phyloP scores from a whole-genome alignment of 176 grass and related monocot species.

The Musa itinerans region DNA sequence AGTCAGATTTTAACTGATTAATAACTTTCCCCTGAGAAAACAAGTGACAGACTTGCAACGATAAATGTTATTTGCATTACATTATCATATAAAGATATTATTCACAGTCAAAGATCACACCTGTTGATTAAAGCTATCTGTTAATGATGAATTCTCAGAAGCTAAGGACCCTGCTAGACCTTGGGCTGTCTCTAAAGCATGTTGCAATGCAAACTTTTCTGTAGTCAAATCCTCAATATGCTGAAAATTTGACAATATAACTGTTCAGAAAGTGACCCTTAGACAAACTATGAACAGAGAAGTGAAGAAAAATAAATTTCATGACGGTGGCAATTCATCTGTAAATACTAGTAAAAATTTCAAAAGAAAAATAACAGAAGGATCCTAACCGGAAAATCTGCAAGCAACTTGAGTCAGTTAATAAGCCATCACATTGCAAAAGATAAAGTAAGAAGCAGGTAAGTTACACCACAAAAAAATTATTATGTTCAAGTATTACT shows the following conservation, averaged over 20 bases:
- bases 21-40: slow-evolving; percentile 63
- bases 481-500: not conserved
- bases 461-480: not conserved
- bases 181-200: slow-evolving; percentile 66
- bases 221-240: slow-evolving; percentile 93
- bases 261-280: not conserved
- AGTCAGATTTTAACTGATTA: slow-evolving; percentile 83
- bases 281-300: not conserved
- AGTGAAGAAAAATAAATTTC: not conserved
- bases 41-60: not conserved
- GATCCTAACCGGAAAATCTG: not conserved
- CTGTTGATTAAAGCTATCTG: slow-evolving; percentile 90
- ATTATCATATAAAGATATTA: not conserved
- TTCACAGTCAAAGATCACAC: slow-evolving; percentile 29
- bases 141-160: slow-evolving; percentile 75
- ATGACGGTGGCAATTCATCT: not conserved
- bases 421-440: not conserved
- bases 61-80: not conserved
- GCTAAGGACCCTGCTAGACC: slow-evolving; percentile 53
- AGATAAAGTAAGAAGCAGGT: not conserved
- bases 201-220: slow-evolving; percentile 91
- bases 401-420: not conserved
- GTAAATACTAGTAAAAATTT: not conserved
- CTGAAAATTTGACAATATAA: slow-evolving; percentile 23
- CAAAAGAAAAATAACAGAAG: not conserved